phyloP scores from a whole-genome alignment of 805 yeast species.

The Pichia membranifaciens region DNA sequence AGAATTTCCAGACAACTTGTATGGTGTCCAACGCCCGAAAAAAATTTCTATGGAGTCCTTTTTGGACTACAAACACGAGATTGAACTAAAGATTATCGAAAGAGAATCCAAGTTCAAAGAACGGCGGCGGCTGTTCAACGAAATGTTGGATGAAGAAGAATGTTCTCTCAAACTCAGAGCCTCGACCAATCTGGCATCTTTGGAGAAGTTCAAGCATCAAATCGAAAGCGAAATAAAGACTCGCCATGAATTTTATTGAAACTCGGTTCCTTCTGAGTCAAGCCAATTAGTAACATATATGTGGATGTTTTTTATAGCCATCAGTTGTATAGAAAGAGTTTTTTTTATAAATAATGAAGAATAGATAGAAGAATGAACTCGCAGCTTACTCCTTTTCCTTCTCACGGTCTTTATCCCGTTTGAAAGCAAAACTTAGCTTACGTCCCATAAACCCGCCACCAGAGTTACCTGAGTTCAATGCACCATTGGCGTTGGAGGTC shows the following conservation, averaged over 20 bases:
- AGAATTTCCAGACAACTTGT: not conserved
- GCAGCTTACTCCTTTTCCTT: slow-evolving; percentile 14
- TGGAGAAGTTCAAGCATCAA: not conserved
- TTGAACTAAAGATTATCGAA: not conserved
- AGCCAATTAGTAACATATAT: no score
- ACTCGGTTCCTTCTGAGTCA: no score
- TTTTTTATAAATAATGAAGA: no score
- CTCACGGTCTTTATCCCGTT: slow-evolving; percentile 25
- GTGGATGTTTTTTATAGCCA: no score
- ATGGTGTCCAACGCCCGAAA: not conserved
- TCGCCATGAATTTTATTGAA: no score
- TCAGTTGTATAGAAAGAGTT: no score
- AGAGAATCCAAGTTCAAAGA: not conserved
- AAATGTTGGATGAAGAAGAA: not conserved
- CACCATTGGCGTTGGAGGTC: not conserved
- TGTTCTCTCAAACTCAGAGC: not conserved
- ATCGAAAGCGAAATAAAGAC: not conserved
- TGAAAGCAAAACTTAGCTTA: slow-evolving; percentile 29
- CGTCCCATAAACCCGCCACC: slow-evolving; percentile 18
- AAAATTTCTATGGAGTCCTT: not conserved
- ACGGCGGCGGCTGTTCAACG: not conserved
- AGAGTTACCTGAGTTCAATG: not conserved
- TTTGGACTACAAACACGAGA: not conserved
- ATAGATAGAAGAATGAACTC: no score
- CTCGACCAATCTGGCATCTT: not conserved